Conservation (phyloP, 805 yeast species). For the Candida railenensis region DNA sequence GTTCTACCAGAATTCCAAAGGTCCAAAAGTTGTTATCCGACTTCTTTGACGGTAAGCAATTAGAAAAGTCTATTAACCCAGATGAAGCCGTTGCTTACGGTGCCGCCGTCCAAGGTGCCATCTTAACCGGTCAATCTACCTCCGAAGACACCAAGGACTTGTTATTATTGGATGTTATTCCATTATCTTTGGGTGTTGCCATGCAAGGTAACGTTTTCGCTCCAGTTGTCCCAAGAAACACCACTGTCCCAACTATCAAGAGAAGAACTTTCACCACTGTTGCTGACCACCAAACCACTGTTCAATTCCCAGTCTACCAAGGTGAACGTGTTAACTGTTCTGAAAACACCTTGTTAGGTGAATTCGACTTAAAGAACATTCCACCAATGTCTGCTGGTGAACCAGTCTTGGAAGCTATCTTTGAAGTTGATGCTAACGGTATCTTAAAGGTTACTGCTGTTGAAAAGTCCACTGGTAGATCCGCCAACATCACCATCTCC, state of each 20-base stretch:
- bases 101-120: constrained; percentile 53
- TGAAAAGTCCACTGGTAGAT: constrained; percentile 50
- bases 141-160: constrained; percentile 50
- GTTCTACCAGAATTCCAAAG: constrained; percentile 54
- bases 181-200: constrained; percentile 51
- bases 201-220: constrained; percentile 52
- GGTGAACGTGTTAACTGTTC: constrained; percentile 54
- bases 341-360: constrained; percentile 51
- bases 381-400: constrained; percentile 53
- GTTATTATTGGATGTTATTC: constrained; percentile 50
- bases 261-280: constrained; percentile 53
- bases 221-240: constrained; percentile 52
- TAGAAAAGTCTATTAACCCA: constrained; percentile 49
- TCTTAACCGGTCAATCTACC: constrained; percentile 50
- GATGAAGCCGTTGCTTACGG: constrained; percentile 54
- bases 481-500: constrained; percentile 50
- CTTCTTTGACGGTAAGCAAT: constrained; percentile 50
- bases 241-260: constrained; percentile 51
- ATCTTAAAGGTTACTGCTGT: constrained; percentile 51
- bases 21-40: constrained; percentile 50
- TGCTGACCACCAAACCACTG: constrained; percentile 51
- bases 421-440: constrained; percentile 52
- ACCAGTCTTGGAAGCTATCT: constrained; percentile 50
- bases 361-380: constrained; percentile 50
- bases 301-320: constrained; percentile 51